These are phyloP conservation scores for Plectosphaerella cucumerina DNA, from an alignment of 2,329 filamentous ascomycete species.

Conservation along the genomic window DNA sequence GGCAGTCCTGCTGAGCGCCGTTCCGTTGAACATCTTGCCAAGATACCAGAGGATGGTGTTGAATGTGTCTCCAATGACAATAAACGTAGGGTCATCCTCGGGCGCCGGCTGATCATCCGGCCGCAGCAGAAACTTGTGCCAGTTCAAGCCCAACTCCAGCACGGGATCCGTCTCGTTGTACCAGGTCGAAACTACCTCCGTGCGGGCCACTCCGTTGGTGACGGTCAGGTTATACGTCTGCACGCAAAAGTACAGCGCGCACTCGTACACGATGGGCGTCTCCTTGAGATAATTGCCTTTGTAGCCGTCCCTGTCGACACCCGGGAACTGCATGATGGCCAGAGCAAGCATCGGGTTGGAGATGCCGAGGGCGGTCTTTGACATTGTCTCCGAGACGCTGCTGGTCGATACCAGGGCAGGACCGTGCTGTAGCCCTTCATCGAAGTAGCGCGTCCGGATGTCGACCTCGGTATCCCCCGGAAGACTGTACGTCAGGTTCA, in stretches of 20 bases:
- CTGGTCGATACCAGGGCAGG: neutral
- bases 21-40: neutral
- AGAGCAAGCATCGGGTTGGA: neutral
- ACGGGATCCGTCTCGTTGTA: neutral
- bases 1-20: neutral
- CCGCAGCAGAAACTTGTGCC: neutral
- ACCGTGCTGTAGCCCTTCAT: neutral
- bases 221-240: neutral
- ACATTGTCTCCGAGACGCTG: neutral
- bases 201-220: neutral
- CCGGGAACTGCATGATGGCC: neutral
- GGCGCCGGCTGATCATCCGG: neutral
- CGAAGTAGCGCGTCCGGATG: neutral
- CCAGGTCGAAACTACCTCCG: neutral
- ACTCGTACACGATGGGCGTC: neutral
- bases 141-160: neutral
- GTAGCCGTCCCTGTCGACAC: slow-evolving; percentile 1
- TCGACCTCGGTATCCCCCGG: neutral
- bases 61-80: neutral
- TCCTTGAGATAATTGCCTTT: neutral
- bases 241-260: slow-evolving; percentile 1
- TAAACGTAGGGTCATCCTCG: neutral
- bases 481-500: neutral
- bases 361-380: neutral
- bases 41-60: neutral